phyloP scores from a whole-genome alignment of 169 alveolate genomes.

The Cryptosporidium felis region DNA sequence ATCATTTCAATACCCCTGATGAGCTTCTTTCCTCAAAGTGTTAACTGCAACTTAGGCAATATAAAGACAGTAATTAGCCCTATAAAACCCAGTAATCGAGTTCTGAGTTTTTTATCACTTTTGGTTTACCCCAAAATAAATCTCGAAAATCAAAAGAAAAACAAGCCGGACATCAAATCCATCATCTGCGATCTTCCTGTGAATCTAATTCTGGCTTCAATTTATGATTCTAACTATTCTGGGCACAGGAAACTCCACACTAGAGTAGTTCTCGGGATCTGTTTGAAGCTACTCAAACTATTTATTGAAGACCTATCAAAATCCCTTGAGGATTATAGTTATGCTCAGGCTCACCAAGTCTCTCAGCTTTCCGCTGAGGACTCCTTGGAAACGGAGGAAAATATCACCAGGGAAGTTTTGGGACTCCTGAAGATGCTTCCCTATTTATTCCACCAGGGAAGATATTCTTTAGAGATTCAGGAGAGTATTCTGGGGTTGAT shows the following conservation, averaged over 20 bases:
- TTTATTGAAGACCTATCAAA: background rate
- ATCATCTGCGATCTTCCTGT: slow-evolving; percentile 23
- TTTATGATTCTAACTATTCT: background rate
- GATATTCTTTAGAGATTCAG: background rate
- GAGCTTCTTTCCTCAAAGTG: slow-evolving; percentile 32
- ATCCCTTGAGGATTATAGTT: too few relatives aligned
- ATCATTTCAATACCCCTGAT: slow-evolving; percentile 24
- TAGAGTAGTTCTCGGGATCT: background rate
- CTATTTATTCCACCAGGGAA: slow-evolving; percentile 20
- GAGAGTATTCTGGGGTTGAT: slow-evolving; percentile 3
- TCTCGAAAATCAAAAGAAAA: background rate
- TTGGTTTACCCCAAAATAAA: slow-evolving; percentile 6
- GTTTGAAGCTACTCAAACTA: background rate
- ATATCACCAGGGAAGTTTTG: background rate
- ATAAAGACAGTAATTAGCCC: background rate
- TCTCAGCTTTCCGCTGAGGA: too few relatives aligned
- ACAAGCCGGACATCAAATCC: background rate
- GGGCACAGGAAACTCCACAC: background rate
- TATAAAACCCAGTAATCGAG: slow-evolving; percentile 7
- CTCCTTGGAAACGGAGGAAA: too few relatives aligned
- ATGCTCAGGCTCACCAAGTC: too few relatives aligned
- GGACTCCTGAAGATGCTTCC: slow-evolving; percentile 11
- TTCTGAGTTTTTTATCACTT: background rate
- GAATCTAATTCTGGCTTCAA: slow-evolving; percentile 1
- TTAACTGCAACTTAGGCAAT: background rate